A percentile compares a stretch with the other conserved stretches of the same genome.
These are phyloP conservation scores for Malassezia nana DNA, from an alignment of 1,284 basidiomycete genomes.

Conservation along the genomic window DNA sequence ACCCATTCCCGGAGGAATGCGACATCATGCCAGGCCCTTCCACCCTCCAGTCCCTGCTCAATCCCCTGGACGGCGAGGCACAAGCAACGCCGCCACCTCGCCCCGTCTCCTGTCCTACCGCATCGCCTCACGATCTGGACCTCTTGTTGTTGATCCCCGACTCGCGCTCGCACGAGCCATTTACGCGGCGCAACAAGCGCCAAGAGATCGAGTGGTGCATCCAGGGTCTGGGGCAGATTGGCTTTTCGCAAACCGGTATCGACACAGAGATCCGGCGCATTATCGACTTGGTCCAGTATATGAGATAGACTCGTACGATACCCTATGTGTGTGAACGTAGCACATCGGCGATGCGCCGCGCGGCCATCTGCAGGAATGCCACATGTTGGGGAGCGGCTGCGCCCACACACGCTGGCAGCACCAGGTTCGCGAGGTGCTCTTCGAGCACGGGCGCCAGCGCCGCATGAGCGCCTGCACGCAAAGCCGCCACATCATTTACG, in stretches of 20 bases:
- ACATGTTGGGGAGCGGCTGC: slow-evolving; percentile 25
- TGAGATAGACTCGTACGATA: neutral
- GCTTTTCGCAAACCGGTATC: slow-evolving; percentile 38
- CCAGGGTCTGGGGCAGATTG: slow-evolving; percentile 37
- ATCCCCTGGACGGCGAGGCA: neutral
- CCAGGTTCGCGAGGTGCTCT: slow-evolving; percentile 27
- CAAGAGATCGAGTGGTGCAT: slow-evolving; percentile 33
- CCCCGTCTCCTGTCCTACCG: no score
- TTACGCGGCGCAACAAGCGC: slow-evolving; percentile 30
- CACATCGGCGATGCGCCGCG: slow-evolving; percentile 23
- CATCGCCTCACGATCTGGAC: neutral
- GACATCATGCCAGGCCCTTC: neutral
- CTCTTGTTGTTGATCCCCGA: neutral
- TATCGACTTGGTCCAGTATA: slow-evolving; percentile 24
- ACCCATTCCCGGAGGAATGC: neutral
- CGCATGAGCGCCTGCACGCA: slow-evolving; percentile 4
- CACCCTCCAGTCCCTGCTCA: slow-evolving; percentile 1
- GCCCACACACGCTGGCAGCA: slow-evolving; percentile 17
- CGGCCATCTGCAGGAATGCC: slow-evolving; percentile 36
- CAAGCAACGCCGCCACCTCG: neutral
- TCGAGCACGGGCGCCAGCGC: slow-evolving; percentile 27
- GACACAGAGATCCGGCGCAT: slow-evolving; percentile 33
- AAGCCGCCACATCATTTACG: neutral
- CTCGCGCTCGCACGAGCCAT: slow-evolving; percentile 22
- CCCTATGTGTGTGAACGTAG: slow-evolving; percentile 6